Conservation (phyloP, 768 basidiomycete species). For the Coprinopsis marcescibilis region DNA sequence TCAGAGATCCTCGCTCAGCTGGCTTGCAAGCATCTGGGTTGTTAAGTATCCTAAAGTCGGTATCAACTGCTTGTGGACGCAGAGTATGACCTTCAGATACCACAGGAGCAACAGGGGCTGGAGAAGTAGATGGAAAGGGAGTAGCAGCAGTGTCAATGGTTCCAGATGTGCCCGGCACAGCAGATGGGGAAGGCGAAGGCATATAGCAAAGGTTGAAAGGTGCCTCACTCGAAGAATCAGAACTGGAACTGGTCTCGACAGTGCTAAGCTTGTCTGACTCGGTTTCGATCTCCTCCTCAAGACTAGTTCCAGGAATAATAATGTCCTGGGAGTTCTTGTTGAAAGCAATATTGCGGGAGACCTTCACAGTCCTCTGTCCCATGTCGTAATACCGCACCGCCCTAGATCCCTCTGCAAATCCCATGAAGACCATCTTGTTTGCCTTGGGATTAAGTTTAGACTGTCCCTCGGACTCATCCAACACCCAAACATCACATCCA, state of each 20-base stretch:
- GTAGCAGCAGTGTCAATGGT: not conserved
- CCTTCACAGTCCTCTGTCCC: slow-evolving; percentile 14
- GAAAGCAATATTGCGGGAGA: slow-evolving; percentile 22
- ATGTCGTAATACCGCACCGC: slow-evolving; percentile 21
- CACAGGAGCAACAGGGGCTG: not conserved
- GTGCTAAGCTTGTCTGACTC: no score
- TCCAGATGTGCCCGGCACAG: not conserved
- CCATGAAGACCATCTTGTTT: slow-evolving; percentile 12
- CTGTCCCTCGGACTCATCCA: slow-evolving; percentile 11
- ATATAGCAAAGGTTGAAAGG: not conserved
- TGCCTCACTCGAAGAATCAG: not conserved
- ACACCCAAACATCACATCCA: slow-evolving; percentile 20
- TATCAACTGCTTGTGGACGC: no score
- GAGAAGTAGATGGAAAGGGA: not conserved
- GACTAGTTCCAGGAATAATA: slow-evolving; percentile 6
- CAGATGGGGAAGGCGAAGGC: not conserved
- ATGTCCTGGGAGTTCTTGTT: slow-evolving; percentile 16
- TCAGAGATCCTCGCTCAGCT: not conserved
- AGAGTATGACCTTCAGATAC: not conserved
- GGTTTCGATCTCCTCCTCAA: slow-evolving; percentile 11
- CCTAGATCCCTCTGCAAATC: slow-evolving; percentile 18
- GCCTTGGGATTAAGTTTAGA: slow-evolving; percentile 10
- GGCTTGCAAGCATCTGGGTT: not conserved
- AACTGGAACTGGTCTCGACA: not conserved
- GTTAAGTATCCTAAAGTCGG: not conserved